These are phyloP conservation scores for Coniochaeta pulveracea DNA, from an alignment of 2,329 filamentous ascomycete species.

Conservation along the genomic window DNA sequence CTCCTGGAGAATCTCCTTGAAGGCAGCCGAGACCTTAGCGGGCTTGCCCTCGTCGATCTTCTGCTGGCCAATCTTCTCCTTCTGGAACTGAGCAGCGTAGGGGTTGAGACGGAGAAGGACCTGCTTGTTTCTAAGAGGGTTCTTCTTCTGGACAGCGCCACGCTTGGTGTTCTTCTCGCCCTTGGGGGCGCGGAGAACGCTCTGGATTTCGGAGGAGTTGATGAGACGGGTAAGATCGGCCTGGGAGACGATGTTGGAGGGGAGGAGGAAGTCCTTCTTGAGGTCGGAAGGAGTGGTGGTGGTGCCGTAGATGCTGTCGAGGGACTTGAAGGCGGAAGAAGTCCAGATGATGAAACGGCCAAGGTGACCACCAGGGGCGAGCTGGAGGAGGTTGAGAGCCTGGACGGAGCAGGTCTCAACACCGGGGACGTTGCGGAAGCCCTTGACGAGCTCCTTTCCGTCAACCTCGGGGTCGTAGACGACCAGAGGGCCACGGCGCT, in stretches of 20 bases:
- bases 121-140: slow-evolving; percentile 98
- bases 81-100: slow-evolving; percentile 82
- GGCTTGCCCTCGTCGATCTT: slow-evolving; percentile 15
- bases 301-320: slow-evolving; percentile 94
- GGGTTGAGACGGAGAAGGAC: slow-evolving; percentile 97
- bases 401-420: slow-evolving; percentile 94
- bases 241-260: slow-evolving; percentile 84
- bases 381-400: slow-evolving; percentile 95
- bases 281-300: slow-evolving; percentile 80
- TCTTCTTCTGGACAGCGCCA: slow-evolving; percentile 95
- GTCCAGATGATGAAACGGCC: slow-evolving; percentile 99
- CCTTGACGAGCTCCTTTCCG: slow-evolving; percentile 84
- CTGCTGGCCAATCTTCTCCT: slow-evolving; percentile 66
- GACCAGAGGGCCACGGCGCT: slow-evolving; percentile 94
- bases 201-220: slow-evolving; percentile 98
- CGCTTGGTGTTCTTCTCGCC: slow-evolving; percentile 87
- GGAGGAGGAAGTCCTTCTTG: slow-evolving; percentile 99
- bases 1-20: slow-evolving; percentile 15
- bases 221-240: slow-evolving; percentile 94
- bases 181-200: slow-evolving; percentile 84
- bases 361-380: slow-evolving; percentile 96
- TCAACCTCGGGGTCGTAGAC: slow-evolving; percentile 95
- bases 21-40: slow-evolving; percentile 8
- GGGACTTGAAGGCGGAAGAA: slow-evolving; percentile 88
- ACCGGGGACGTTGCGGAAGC: slow-evolving; percentile 98